These are phyloP conservation scores for Ogataea naganishii DNA, from an alignment of 805 yeast species.

Conservation along the genomic window DNA sequence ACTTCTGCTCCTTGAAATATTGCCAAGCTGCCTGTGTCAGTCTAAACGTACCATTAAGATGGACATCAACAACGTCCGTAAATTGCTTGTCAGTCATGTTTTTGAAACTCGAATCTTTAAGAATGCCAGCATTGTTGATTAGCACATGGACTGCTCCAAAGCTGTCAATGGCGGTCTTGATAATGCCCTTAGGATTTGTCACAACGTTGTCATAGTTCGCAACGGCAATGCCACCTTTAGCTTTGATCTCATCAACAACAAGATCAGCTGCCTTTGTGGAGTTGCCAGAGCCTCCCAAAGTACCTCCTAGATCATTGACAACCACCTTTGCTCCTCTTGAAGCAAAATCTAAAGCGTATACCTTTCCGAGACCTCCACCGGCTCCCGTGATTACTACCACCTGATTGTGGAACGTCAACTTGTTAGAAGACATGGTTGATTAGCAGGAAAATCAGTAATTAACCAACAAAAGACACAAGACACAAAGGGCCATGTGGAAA, in stretches of 20 bases:
- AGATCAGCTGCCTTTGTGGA: slow-evolving; percentile 73
- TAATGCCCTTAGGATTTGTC: slow-evolving; percentile 73
- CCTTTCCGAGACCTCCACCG: slow-evolving; percentile 93
- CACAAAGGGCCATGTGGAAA: no score
- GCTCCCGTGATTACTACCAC: slow-evolving; percentile 95
- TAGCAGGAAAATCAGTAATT: no score
- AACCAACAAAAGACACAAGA: no score
- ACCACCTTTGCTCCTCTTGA: slow-evolving; percentile 91
- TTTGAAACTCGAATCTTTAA: slow-evolving; percentile 79
- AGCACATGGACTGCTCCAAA: slow-evolving; percentile 86
- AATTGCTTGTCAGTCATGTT: slow-evolving; percentile 81
- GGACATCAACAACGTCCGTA: slow-evolving; percentile 75
- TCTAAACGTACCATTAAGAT: slow-evolving; percentile 81
- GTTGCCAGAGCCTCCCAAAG: slow-evolving; percentile 65
- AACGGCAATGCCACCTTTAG: slow-evolving; percentile 77
- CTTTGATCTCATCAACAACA: slow-evolving; percentile 77
- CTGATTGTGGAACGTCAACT: slow-evolving; percentile 58
- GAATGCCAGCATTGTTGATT: slow-evolving; percentile 91
- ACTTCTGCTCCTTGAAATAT: slow-evolving; percentile 70
- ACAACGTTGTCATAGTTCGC: slow-evolving; percentile 90
- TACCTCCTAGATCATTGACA: slow-evolving; percentile 89
- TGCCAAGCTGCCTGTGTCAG: slow-evolving; percentile 92
- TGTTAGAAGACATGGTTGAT: no score
- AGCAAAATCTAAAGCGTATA: slow-evolving; percentile 82
- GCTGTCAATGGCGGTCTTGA: slow-evolving; percentile 75